These are phyloP conservation scores for Candida arabinofermentans DNA, from an alignment of 805 yeast genomes.

Conservation along the genomic window DNA sequence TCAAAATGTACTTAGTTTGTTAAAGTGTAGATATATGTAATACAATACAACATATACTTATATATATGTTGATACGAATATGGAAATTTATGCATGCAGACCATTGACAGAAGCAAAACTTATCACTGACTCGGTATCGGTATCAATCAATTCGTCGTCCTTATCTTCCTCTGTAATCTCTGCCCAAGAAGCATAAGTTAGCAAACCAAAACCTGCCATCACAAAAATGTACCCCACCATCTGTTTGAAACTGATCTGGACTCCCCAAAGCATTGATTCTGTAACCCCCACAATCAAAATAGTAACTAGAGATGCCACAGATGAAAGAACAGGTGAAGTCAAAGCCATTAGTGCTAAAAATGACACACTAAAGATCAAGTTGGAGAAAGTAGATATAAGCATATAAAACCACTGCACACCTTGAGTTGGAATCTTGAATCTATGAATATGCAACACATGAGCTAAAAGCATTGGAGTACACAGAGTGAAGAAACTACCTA, in stretches of 20 bases:
- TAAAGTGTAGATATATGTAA: no score
- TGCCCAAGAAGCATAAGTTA: constrained; percentile 63
- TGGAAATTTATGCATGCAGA: neutral
- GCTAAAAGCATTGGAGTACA: constrained; percentile 44
- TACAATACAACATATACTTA: no score
- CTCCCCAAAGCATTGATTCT: constrained; percentile 67
- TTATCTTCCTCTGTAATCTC: constrained; percentile 46
- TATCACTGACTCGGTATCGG: constrained; percentile 30
- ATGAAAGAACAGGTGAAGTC: constrained; percentile 80
- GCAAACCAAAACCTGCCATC: constrained; percentile 61
- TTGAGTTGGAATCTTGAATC: constrained; percentile 48
- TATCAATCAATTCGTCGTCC: constrained; percentile 30
- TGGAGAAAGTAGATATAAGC: constrained; percentile 52
- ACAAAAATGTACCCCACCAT: constrained; percentile 67
- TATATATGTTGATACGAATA: no score
- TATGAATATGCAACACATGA: constrained; percentile 53
- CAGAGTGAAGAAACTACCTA: constrained; percentile 47
- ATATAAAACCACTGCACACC: constrained; percentile 42
- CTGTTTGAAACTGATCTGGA: constrained; percentile 50
- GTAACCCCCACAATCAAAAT: constrained; percentile 75
- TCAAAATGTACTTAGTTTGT: no score
- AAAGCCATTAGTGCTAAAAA: constrained; percentile 77
- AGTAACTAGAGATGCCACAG: constrained; percentile 58
- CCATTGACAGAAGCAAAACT: constrained; percentile 16
- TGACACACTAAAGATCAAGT: constrained; percentile 64